Conservation (phyloP, 2,329 filamentous ascomycete genomes). For the Penicillium expansum region DNA sequence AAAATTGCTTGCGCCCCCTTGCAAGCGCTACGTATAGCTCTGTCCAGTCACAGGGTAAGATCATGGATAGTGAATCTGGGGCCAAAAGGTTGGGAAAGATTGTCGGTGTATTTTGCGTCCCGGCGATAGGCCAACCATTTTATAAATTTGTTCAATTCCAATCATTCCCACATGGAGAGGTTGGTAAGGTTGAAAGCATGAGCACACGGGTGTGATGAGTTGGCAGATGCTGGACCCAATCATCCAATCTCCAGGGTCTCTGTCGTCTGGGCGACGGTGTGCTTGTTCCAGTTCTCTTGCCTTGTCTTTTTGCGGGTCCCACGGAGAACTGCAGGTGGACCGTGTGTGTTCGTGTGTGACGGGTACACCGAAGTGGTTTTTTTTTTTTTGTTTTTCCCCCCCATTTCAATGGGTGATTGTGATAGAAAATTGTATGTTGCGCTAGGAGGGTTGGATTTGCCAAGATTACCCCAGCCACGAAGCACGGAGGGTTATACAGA, state of each 20-base stretch:
- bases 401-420: neutral
- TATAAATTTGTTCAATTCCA: neutral
- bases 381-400: too few relatives aligned
- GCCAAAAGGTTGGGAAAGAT: neutral
- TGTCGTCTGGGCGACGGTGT: conserved; percentile 24
- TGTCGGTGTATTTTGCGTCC: neutral
- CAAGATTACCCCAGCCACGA: neutral
- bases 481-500: neutral
- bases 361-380: neutral
- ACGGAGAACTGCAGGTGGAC: conserved; percentile 12
- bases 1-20: conserved; percentile 22
- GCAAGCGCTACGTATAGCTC: neutral
- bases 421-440: neutral
- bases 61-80: neutral
- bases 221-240: conserved; percentile 24
- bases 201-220: conserved; percentile 19
- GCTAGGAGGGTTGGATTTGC: neutral
- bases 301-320: conserved; percentile 6
- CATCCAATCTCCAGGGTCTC: conserved; percentile 9
- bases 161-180: neutral
- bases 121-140: neutral
- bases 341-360: conserved; percentile 17
- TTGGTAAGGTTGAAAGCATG: neutral
- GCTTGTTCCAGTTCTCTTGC: neutral
- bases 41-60: neutral